Base-by-base conservation (phyloP, 305 asterid genomes). In the Solanum hybrid region DNA sequence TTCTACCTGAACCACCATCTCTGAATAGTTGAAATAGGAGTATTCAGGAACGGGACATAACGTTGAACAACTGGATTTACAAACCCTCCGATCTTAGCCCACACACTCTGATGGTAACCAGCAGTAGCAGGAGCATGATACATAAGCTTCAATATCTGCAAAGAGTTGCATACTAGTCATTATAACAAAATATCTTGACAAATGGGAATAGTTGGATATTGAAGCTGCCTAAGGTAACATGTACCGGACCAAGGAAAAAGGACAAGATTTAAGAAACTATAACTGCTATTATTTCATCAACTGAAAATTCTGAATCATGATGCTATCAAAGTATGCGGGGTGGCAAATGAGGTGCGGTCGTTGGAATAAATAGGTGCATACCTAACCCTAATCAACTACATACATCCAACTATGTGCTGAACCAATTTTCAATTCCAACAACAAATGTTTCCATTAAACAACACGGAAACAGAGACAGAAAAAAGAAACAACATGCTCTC, bases 1-100 rank as follows among this genome's bases (percentile, higher is more conserved):
- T 87, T 90, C 92, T 95, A 97, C 95, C 99, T 94, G 81, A 95
- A 94, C 98, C 99, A 96, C 99, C 99, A 97, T 91, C 91, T 93
- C 92, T 95, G 96, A 71, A 93, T 78, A 8, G 95, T 93, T 78
- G 97, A 91, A 51, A 95, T 72, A 24, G 99, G 98, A 87, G 95
- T 92, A 93, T 92, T 92, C 88, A 97, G 76, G 91, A 95, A 95
- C 5, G 99, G 99, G 66, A 98, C 97, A 85, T 94, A 93, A 3
- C 90, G 94, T 7, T 92, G 96, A 89, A 96, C 91, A 78, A 93
- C 89, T 5, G 99, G 99, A 92, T 93, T 94, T 36, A 91, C 93
- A 9, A 89, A 87, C 89, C 91, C 94, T 90, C 97, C 95, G 29
- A 97, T 97, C 94, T 90, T 95, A 40, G 98, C 92, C 99, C 99